These are phyloP conservation scores for Corchorus olitorius DNA, from an alignment of 345 rosid species.

Conservation along the genomic window DNA sequence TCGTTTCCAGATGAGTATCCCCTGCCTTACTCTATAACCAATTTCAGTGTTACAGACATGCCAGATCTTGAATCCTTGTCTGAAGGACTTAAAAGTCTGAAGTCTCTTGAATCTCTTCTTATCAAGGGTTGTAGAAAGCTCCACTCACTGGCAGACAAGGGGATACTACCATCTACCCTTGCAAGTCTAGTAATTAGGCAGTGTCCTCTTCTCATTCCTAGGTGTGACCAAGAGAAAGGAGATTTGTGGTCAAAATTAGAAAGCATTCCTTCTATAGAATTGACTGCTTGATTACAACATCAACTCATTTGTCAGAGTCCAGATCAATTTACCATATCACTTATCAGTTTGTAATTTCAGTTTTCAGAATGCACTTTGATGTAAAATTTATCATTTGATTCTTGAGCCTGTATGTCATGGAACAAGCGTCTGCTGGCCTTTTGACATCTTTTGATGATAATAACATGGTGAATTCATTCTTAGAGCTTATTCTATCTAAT, in stretches of 20 bases:
- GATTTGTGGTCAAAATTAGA: slow-evolving; percentile 7
- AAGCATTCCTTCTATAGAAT: background rate
- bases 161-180: slow-evolving; percentile 1
- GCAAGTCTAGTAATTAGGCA: background rate
- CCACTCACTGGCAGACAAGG: background rate
- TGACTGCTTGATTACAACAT: background rate
- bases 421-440: too few relatives aligned
- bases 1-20: background rate
- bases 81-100: background rate
- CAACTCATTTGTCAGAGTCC: background rate
- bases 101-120: background rate
- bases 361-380: background rate
- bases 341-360: background rate
- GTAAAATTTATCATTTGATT: background rate
- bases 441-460: too few relatives aligned
- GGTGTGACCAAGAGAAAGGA: background rate
- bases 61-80: background rate
- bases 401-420: background rate
- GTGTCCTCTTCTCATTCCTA: background rate
- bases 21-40: background rate
- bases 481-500: too few relatives aligned
- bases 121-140: background rate
- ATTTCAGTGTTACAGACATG: background rate
- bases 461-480: too few relatives aligned
- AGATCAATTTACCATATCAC: background rate